A percentile compares a stretch with the other conserved stretches of the same genome.
phyloP scores from a whole-genome alignment of 768 basidiomycete species.

The Trametes meyenii region DNA sequence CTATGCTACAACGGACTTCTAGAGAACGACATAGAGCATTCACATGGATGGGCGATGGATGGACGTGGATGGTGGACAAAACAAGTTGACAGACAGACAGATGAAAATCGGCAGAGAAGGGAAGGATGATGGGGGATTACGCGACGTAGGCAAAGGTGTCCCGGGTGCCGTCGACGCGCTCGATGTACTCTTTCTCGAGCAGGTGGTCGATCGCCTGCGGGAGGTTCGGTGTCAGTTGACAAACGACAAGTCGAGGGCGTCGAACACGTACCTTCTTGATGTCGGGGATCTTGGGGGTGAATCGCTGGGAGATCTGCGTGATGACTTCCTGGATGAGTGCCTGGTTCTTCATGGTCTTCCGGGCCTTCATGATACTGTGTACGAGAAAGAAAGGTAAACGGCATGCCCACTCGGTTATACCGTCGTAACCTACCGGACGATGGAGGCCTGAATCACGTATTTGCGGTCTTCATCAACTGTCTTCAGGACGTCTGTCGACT shows the following conservation, averaged over 20 bases:
- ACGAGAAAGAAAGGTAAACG: too few species aligned
- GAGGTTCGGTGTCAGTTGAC: background rate
- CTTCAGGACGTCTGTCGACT: slow-evolving; percentile 87
- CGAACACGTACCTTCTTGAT: slow-evolving; percentile 85
- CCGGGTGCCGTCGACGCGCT: slow-evolving; percentile 88
- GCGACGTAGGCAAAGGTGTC: slow-evolving; percentile 86
- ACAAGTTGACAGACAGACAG: background rate
- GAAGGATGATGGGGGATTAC: slow-evolving; percentile 35
- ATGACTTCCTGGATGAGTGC: slow-evolving; percentile 88
- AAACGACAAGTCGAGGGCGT: background rate
- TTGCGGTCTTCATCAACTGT: slow-evolving; percentile 97
- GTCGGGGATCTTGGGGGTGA: slow-evolving; percentile 91
- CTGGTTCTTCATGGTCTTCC: slow-evolving; percentile 95
- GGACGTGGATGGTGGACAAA: background rate
- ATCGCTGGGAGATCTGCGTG: slow-evolving; percentile 84
- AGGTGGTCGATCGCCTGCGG: slow-evolving; percentile 84
- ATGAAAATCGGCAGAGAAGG: background rate
- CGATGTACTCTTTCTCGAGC: slow-evolving; percentile 97
- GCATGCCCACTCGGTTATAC: slow-evolving; percentile 17
- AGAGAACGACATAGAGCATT: slow-evolving; percentile 24
- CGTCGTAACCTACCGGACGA: slow-evolving; percentile 61
- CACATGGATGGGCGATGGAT: slow-evolving; percentile 9
- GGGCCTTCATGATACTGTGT: slow-evolving; percentile 88
- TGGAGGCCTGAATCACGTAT: slow-evolving; percentile 93
- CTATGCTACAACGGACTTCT: slow-evolving; percentile 27